These are phyloP conservation scores for Desmodesmus armatus DNA, from an alignment of 139 green algal species.

Conservation along the genomic window DNA sequence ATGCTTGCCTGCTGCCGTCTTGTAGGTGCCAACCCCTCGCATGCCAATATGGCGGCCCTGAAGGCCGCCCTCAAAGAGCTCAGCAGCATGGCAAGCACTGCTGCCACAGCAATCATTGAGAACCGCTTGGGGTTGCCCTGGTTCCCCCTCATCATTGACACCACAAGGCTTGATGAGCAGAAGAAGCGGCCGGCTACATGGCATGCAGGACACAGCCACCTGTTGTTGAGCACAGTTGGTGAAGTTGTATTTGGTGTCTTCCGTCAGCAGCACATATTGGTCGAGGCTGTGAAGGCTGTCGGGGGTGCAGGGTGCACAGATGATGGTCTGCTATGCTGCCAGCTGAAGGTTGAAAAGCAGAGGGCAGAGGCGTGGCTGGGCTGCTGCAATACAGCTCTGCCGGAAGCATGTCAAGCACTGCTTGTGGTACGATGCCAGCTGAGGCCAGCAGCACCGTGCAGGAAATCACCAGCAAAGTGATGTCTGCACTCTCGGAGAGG, in stretches of 20 bases:
- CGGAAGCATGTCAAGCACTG: not conserved
- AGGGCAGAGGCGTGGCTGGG: not conserved
- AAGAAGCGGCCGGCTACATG: not conserved
- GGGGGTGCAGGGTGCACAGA: not conserved
- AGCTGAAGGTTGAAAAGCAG: slow-evolving; percentile 28
- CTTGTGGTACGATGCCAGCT: not conserved
- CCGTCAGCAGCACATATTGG: not conserved
- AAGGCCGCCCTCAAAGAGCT: slow-evolving; percentile 22
- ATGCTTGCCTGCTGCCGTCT: not conserved
- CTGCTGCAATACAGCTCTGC: no score
- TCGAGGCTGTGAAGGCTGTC: not conserved
- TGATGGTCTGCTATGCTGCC: not conserved
- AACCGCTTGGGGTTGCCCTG: not conserved
- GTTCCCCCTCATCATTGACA: not conserved
- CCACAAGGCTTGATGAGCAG: not conserved
- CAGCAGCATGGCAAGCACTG: no score
- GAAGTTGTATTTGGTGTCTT: not conserved
- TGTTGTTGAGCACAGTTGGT: no score
- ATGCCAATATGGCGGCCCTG: not conserved
- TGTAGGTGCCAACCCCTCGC: not conserved
- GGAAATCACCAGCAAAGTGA: not conserved
- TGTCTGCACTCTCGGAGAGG: not conserved
- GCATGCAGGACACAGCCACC: not conserved
- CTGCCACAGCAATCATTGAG: not conserved
- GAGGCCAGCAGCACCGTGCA: not conserved